Conservation (phyloP, 768 basidiomycete species). For the Pulveroboletus sp. region DNA sequence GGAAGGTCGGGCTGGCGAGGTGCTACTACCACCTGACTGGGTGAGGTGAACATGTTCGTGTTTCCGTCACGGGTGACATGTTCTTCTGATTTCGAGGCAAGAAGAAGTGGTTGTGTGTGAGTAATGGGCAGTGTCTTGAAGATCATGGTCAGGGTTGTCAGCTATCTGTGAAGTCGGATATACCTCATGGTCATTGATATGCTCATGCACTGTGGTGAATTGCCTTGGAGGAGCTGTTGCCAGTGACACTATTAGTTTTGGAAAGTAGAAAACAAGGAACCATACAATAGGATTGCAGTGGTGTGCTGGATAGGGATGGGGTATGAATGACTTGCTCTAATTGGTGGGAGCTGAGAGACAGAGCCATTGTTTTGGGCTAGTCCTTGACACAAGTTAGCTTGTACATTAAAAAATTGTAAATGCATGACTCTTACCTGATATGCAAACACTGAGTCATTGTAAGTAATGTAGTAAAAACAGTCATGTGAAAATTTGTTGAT, state of each 20-base stretch:
- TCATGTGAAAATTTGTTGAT: no score
- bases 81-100: neutral
- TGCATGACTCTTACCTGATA: no score
- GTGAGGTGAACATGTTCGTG: neutral
- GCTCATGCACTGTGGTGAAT: constrained; percentile 2
- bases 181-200: constrained; percentile 13
- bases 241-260: neutral
- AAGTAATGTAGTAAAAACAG: no score
- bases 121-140: constrained; percentile 10
- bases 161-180: neutral
- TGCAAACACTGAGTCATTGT: no score
- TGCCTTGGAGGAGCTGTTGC: constrained; percentile 19
- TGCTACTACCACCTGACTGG: neutral
- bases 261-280: neutral
- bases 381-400: neutral
- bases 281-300: constrained; percentile 14
- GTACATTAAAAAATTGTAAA: no score
- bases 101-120: constrained; percentile 2
- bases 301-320: neutral
- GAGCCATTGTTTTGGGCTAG: constrained; percentile 10
- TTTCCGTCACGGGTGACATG: neutral
- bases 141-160: constrained; percentile 4
- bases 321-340: constrained; percentile 1
- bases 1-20: constrained; percentile 17
- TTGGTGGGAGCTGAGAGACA: constrained; percentile 17